Conservation (phyloP, 805 yeast species). For the Starmerella davenportii region DNA sequence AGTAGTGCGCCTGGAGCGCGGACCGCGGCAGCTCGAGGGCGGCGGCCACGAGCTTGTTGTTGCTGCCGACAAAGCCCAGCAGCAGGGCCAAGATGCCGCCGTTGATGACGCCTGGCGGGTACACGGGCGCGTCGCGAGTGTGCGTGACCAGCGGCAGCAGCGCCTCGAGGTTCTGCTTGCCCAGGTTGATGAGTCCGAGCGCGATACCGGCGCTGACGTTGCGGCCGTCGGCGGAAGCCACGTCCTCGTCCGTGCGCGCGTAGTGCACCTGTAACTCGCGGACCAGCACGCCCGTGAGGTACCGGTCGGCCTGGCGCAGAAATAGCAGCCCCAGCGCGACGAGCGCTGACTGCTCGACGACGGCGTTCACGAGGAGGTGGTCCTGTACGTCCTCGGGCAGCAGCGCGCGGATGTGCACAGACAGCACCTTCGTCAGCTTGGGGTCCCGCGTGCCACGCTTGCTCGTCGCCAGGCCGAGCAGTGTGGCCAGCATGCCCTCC, state of each 20-base stretch:
- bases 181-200: slow-evolving; percentile 65
- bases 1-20: slow-evolving; percentile 41
- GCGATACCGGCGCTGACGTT: slow-evolving; percentile 62
- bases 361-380: slow-evolving; percentile 63
- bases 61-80: slow-evolving; percentile 54
- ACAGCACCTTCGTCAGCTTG: slow-evolving; percentile 71
- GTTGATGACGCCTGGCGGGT: slow-evolving; percentile 1
- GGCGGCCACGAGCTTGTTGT: slow-evolving; percentile 38
- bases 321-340: slow-evolving; percentile 80
- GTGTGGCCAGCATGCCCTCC: slow-evolving; percentile 65
- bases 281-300: slow-evolving; percentile 66
- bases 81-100: slow-evolving; percentile 67
- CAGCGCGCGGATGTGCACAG: slow-evolving; percentile 83
- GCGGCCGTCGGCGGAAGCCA: slow-evolving; percentile 40
- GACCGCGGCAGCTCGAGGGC: slow-evolving; percentile 45
- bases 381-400: slow-evolving; percentile 71
- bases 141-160: slow-evolving; percentile 34
- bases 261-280: slow-evolving; percentile 33
- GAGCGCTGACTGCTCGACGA: slow-evolving; percentile 82
- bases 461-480: slow-evolving; percentile 88
- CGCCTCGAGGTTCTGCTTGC: slow-evolving; percentile 48
- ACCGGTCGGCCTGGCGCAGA: slow-evolving; percentile 55
- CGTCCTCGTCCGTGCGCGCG: neutral
- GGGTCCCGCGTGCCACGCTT: slow-evolving; percentile 64
- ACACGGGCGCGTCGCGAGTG: slow-evolving; percentile 3